These are phyloP conservation scores for Cyanidioschyzon merolae DNA, from an alignment of 23 red algal species.

Conservation along the genomic window DNA sequence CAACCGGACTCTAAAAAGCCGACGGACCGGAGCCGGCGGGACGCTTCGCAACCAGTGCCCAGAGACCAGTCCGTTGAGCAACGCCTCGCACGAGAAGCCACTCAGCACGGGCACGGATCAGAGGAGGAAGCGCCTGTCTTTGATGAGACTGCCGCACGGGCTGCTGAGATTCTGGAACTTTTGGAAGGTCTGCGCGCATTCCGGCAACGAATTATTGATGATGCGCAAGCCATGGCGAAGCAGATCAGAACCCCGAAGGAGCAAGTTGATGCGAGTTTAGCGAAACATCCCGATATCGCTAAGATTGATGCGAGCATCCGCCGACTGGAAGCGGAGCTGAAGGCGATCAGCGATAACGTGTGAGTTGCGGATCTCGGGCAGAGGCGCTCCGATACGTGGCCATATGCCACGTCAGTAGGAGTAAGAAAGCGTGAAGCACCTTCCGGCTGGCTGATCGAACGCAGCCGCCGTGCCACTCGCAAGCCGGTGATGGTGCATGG, in stretches of 20 bases:
- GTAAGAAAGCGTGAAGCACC: too few relatives aligned
- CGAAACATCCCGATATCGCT: conserved; percentile 22
- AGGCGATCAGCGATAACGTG: neutral
- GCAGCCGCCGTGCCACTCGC: too few relatives aligned
- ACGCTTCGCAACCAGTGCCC: too few relatives aligned
- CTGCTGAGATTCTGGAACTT: conserved; percentile 20
- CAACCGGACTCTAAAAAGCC: neutral
- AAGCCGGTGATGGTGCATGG: too few relatives aligned
- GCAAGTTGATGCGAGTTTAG: neutral
- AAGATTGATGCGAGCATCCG: conserved; percentile 22
- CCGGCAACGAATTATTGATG: conserved; percentile 15
- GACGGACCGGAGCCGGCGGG: neutral
- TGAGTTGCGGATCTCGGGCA: neutral
- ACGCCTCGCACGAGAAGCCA: too few relatives aligned
- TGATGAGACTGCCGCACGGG: conserved; percentile 23
- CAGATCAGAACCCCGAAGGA: conserved; percentile 7
- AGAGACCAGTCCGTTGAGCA: too few relatives aligned
- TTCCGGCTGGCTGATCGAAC: too few relatives aligned
- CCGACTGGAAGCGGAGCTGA: conserved; percentile 15
- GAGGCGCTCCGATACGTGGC: too few relatives aligned
- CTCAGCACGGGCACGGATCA: too few relatives aligned
- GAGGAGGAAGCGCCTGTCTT: conserved; percentile 2
- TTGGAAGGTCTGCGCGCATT: conserved; percentile 19
- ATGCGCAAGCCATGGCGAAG: conserved; percentile 16
- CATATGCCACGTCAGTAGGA: too few relatives aligned